phyloP scores from a whole-genome alignment of 1,284 basidiomycete species.

The Boletus smithii region DNA sequence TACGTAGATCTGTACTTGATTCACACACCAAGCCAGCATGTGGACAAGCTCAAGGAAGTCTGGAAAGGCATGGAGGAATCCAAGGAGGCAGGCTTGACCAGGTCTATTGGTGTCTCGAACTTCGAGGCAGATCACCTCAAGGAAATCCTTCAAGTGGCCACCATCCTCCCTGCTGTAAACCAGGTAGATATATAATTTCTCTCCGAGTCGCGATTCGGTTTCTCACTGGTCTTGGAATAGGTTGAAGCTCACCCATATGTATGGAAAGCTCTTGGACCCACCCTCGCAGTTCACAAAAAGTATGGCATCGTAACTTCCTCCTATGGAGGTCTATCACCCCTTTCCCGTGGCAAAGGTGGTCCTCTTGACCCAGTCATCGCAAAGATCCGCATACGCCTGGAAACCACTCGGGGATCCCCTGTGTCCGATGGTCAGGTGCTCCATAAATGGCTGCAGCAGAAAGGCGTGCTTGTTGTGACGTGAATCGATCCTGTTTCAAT shows the following conservation, averaged over 20 bases:
- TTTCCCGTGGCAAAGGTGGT: slow-evolving; percentile 57
- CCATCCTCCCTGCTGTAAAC: slow-evolving; percentile 68
- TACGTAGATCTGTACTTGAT: slow-evolving; percentile 80
- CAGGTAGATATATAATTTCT: slow-evolving; percentile 49
- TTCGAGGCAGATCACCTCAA: slow-evolving; percentile 67
- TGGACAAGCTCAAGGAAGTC: slow-evolving; percentile 46
- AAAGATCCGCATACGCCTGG: slow-evolving; percentile 47
- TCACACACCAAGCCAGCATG: slow-evolving; percentile 46
- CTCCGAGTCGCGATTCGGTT: neutral
- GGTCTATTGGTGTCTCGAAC: slow-evolving; percentile 84
- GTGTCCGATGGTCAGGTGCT: slow-evolving; percentile 57
- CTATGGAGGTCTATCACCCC: slow-evolving; percentile 61
- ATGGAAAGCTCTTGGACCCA: slow-evolving; percentile 53
- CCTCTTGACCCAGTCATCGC: slow-evolving; percentile 52
- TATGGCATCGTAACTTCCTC: slow-evolving; percentile 66
- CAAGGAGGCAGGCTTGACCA: slow-evolving; percentile 64
- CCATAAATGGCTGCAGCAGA: slow-evolving; percentile 58
- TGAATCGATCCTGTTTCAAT: slow-evolving; percentile 36
- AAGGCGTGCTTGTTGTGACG: slow-evolving; percentile 66
- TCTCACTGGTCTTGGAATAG: slow-evolving; percentile 36
- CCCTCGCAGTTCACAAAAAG: slow-evolving; percentile 53
- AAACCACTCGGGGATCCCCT: slow-evolving; percentile 41
- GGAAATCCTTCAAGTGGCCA: slow-evolving; percentile 56
- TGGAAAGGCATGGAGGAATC: slow-evolving; percentile 76
- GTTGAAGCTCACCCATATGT: slow-evolving; percentile 84